Evolutionary conservation across 75 land plant genomes (phyloP).

Genomic region (Isoetes taiwanensis): DNA sequence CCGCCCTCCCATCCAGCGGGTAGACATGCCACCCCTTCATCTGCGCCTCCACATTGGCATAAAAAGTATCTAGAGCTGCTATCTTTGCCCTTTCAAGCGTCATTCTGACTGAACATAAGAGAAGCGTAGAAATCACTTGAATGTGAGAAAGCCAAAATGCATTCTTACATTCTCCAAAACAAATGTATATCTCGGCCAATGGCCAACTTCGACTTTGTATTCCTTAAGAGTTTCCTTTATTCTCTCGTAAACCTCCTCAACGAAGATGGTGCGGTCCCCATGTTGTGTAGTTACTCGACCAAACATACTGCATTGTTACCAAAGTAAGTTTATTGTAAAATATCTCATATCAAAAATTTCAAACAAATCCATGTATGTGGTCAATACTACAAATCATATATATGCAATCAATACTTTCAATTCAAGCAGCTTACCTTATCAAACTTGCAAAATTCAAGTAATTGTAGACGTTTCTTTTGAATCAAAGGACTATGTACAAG

Average conservation of each 20-base stretch:
- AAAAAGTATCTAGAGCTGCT: constrained; percentile 73
- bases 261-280: constrained; percentile 53
- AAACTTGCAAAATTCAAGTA: constrained; percentile 63
- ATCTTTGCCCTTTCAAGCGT: constrained; percentile 82
- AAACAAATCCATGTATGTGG: neutral
- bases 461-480: constrained; percentile 51
- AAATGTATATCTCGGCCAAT: constrained; percentile 82
- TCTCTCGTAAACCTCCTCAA: constrained; percentile 84
- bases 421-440: constrained; percentile 44
- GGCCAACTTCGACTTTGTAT: constrained; percentile 62
- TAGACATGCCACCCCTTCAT: constrained; percentile 71
- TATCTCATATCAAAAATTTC: neutral
- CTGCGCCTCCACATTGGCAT: constrained; percentile 74
- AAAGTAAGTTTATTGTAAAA: neutral
- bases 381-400: neutral
- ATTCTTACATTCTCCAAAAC: constrained; percentile 62
- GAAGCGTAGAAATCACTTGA: no score
- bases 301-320: constrained; percentile 39
- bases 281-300: constrained; percentile 51
- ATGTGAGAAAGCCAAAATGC: no score
- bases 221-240: constrained; percentile 68
- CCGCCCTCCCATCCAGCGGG: constrained; percentile 27
- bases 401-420: neutral
- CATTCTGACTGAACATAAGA: constrained; percentile 36
- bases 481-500: constrained; percentile 54